Evolutionary conservation across 2,329 filamentous ascomycete species (phyloP).

Genomic region (Ceratocystis huliohia): DNA sequence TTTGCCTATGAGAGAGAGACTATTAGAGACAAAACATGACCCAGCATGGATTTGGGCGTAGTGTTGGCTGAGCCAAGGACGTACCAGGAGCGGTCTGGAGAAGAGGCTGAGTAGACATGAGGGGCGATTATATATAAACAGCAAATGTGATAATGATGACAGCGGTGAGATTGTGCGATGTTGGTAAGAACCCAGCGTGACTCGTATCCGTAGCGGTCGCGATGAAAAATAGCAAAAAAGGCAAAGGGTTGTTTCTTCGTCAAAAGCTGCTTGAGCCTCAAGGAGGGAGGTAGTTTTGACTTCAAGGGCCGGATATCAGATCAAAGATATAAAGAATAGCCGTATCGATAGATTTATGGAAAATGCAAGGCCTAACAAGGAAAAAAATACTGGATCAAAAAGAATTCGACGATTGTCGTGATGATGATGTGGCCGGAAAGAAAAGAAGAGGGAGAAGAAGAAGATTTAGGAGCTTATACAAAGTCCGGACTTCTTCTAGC

Average conservation of each 20-base stretch:
- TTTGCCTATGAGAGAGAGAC: constrained; percentile 56
- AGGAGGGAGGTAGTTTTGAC: background rate
- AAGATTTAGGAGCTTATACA: constrained; percentile 7
- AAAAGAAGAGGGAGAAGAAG: constrained; percentile 22
- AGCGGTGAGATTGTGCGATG: constrained; percentile 4
- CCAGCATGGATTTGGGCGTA: no score
- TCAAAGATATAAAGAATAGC: no score
- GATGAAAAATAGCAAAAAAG: background rate
- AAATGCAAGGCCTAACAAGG: no score
- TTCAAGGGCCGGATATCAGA: background rate
- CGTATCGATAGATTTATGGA: no score
- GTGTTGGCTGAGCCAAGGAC: constrained; percentile 23
- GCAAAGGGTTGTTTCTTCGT: background rate
- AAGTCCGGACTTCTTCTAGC: constrained; percentile 1
- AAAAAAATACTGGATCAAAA: background rate
- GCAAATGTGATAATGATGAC: constrained; percentile 22
- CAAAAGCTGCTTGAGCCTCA: background rate
- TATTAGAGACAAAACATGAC: background rate
- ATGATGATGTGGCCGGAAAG: background rate
- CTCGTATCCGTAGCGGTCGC: background rate
- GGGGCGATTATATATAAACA: constrained; percentile 7
- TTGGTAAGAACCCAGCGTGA: background rate
- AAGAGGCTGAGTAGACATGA: constrained; percentile 87
- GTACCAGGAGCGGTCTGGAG: constrained; percentile 85
- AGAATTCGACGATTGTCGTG: background rate